phyloP scores from a whole-genome alignment of 352 stramenopile species.

The Pseudoperonospora humuli region DNA sequence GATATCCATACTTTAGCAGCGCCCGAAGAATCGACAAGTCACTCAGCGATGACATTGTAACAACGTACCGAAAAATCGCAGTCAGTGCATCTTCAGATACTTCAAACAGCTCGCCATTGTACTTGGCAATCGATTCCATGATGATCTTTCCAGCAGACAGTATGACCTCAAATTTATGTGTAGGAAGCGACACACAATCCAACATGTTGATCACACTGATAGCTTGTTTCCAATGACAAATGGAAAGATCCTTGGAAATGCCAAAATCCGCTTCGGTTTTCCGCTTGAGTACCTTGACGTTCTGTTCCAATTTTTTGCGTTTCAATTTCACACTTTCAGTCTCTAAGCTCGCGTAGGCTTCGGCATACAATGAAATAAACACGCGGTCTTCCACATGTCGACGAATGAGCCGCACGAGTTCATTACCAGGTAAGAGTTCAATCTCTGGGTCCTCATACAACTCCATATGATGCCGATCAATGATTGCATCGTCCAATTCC shows the following conservation, averaged over 20 bases:
- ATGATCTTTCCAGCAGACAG: constrained; percentile 47
- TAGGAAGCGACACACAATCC: constrained; percentile 70
- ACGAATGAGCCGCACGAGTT: constrained; percentile 65
- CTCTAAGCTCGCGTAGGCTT: constrained; percentile 54
- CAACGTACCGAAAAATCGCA: constrained; percentile 56
- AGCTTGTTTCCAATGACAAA: constrained; percentile 51
- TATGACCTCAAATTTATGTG: constrained; percentile 79
- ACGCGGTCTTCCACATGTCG: constrained; percentile 74
- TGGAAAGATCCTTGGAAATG: constrained; percentile 51
- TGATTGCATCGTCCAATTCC: constrained; percentile 55
- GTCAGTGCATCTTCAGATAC: constrained; percentile 53
- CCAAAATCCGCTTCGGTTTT: constrained; percentile 57
- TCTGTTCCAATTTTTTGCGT: constrained; percentile 31
- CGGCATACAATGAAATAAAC: constrained; percentile 50
- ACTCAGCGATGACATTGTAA: constrained; percentile 53
- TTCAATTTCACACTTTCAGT: constrained; percentile 27
- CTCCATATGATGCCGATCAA: constrained; percentile 55
- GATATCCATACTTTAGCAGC: constrained; percentile 54
- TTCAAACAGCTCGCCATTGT: constrained; percentile 50
- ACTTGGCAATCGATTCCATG: constrained; percentile 37
- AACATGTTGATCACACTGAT: constrained; percentile 52
- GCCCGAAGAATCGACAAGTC: constrained; percentile 44
- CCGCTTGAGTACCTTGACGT: constrained; percentile 51
- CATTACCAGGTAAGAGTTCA: constrained; percentile 59
- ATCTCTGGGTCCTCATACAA: constrained; percentile 57